Evolutionary conservation across 768 basidiomycete species (phyloP).

Genomic region (Mycena sanguinolenta): DNA sequence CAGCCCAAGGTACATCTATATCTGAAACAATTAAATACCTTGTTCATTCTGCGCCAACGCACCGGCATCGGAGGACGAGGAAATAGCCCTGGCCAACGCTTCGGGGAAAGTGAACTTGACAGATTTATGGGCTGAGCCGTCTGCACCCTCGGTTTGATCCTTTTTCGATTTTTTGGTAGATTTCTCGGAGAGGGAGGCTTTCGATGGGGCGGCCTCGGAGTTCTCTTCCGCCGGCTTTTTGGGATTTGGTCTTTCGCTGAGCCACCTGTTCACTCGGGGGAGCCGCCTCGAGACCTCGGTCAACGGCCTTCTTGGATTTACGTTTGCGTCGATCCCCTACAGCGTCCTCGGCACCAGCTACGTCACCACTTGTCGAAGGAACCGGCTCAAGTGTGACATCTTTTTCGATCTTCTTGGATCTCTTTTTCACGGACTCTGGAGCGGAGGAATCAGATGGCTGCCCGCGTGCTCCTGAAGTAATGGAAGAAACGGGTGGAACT

Average conservation of each 20-base stretch:
- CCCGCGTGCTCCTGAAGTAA: not conserved
- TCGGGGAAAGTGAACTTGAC: conserved; percentile 16
- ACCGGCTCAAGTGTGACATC: not conserved
- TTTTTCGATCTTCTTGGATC: conserved; percentile 23
- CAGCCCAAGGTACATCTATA: not conserved
- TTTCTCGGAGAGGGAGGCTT: conserved; percentile 11
- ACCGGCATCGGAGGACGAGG: not conserved
- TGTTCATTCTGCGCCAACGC: not conserved
- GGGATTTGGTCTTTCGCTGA: not conserved
- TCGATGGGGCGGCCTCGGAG: not conserved
- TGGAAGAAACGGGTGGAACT: not conserved
- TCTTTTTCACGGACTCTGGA: conserved; percentile 15
- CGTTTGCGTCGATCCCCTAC: not conserved
- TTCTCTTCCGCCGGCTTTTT: conserved; percentile 9
- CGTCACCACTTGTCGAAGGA: not conserved
- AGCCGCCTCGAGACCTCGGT: not conserved
- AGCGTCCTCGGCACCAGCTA: not conserved
- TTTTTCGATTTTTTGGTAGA: conserved; percentile 35
- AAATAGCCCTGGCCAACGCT: conserved; percentile 7
- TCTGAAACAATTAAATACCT: conserved; percentile 4
- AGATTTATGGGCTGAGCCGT: conserved; percentile 6
- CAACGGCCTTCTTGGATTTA: not conserved
- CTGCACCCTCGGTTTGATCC: conserved; percentile 4
- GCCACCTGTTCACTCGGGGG: not conserved
- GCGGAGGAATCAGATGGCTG: not conserved